Base-by-base conservation (phyloP, 1,139 yeast genomes). In the Schwanniomyces etchellsii region DNA sequence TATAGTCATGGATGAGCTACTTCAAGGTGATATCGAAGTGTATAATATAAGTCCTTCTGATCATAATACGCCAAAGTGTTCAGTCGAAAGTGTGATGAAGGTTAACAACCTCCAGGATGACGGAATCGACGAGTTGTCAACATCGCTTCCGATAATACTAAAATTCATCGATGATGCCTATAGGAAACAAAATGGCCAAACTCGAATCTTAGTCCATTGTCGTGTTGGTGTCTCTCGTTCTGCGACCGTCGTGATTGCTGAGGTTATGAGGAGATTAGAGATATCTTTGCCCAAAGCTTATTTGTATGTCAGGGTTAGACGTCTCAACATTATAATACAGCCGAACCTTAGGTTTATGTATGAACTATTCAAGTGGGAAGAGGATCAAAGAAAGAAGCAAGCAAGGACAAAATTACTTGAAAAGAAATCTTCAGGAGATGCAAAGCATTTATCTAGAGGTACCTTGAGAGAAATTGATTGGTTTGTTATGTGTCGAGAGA, bases 401-500 rank as follows among this genome's bases (percentile, higher is more conserved):
- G 7, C 14, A 7, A 7, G 25, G 25, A 9, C 7, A 14, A 18
- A 18, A 18, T 18, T n/a, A 7, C 7, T 7, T 7, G 21, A 18
- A 18, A 17, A 15, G n/a, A 17, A 27, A 5, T 12, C 28, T 12
- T 16, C 20, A 9, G n/a, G 38, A 24, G 37, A 39, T 14, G 39
- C 37, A 16, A 39, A 32, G 13, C 29, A 33, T 15, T 14, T 33
- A 14, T 27, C 23, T 6, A n/a, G n/a, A n/a, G 26, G 29, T 17
- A 27, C 42, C 24, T 52, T 77, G 24, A 60, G 94, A 22, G 88
- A 80, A 40, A 80, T 85, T 28, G 96, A 88, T 48, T 89, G 97
- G 97, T 83, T 77, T 49, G 69, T 83, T n/a, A 62, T 89, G 51
- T 85, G 96, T 53, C 72, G 94, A 27, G 95, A 88, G 46, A 84